Conservation (phyloP, 306 rosid species). For the Crotalaria pallida region DNA sequence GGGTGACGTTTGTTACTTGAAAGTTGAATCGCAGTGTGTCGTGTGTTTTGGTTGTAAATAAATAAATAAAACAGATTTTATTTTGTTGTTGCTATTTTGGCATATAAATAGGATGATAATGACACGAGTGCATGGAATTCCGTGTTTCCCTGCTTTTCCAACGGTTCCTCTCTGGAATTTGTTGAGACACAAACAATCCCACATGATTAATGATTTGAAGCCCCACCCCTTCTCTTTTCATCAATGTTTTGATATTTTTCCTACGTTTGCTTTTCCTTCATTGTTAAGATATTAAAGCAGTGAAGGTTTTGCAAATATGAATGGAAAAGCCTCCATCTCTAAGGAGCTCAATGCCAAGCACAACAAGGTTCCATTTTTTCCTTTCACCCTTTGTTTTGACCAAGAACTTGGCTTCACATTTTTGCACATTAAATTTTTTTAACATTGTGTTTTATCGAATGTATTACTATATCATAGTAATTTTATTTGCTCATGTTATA, state of each 20-base stretch:
- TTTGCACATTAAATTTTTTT: neutral
- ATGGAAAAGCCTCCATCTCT: constrained; percentile 67
- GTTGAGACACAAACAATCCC: constrained; percentile 22
- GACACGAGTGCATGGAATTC: neutral
- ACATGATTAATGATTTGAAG: neutral
- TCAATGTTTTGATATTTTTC: too few relatives aligned
- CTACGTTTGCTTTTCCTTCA: constrained; percentile 16
- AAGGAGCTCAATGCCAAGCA: constrained; percentile 85
- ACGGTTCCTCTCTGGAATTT: constrained; percentile 32
- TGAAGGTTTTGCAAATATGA: constrained; percentile 49
- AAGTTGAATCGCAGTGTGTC: neutral
- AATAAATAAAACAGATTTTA: too few relatives aligned
- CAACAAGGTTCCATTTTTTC: constrained; percentile 40
- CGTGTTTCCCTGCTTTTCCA: constrained; percentile 28
- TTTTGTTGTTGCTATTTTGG: neutral
- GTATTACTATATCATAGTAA: too few relatives aligned
- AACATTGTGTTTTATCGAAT: neutral
- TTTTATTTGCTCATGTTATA: too few relatives aligned
- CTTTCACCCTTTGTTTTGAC: neutral
- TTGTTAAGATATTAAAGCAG: constrained; percentile 1
- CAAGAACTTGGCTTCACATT: neutral
- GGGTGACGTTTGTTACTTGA: too few relatives aligned
- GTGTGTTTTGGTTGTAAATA: neutral
- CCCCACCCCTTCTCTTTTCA: neutral
- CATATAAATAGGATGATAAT: neutral